Evolutionary conservation across 2,329 filamentous ascomycete species (phyloP).

Genomic region (Fusarium sp.): DNA sequence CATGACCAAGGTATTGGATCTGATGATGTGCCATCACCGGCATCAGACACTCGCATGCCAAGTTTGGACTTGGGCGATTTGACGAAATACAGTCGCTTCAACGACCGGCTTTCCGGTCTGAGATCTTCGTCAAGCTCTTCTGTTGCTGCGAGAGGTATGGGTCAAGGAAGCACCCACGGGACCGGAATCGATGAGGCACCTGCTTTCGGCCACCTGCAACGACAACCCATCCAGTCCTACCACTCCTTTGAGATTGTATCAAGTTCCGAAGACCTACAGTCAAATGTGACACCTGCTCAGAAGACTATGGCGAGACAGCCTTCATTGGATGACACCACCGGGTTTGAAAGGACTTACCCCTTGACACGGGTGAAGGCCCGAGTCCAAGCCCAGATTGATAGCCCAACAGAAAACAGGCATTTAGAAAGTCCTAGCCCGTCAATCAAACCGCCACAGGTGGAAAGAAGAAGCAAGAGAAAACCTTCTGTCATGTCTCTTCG

Average conservation of each 20-base stretch:
- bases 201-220: conserved; percentile 42
- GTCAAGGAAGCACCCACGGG: conserved; percentile 31
- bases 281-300: conserved; percentile 12
- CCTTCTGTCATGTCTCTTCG: conserved; percentile 29
- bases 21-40: conserved; percentile 44
- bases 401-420: conserved; percentile 28
- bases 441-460: conserved; percentile 4
- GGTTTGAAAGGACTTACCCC: background rate
- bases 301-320: background rate
- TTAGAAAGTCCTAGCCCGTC: conserved; percentile 28
- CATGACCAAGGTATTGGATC: conserved; percentile 38
- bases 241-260: conserved; percentile 43
- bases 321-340: background rate
- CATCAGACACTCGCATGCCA: conserved; percentile 30
- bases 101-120: conserved; percentile 46
- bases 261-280: conserved; percentile 41
- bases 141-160: conserved; percentile 6
- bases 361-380: conserved; percentile 16
- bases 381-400: conserved; percentile 41
- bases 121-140: conserved; percentile 43
- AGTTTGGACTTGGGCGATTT: conserved; percentile 45
- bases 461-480: conserved; percentile 31
- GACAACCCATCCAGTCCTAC: conserved; percentile 36
- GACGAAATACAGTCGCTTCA: conserved; percentile 43
- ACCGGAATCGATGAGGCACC: conserved; percentile 41